Evolutionary conservation across 768 basidiomycete species (phyloP).

Genomic region (Termitomyces sp.): DNA sequence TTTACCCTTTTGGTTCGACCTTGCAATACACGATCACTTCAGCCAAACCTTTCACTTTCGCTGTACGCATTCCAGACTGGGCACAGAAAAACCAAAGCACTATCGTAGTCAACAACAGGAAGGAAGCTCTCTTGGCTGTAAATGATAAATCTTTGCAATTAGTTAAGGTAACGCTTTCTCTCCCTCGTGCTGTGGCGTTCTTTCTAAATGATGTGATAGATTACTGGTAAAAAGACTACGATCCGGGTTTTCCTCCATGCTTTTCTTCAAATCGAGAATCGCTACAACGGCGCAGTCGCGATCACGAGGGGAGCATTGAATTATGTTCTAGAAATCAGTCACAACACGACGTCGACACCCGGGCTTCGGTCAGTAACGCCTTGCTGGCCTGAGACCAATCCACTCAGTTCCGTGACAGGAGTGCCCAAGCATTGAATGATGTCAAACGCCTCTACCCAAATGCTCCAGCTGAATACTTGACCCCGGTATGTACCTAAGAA

Average conservation of each 20-base stretch:
- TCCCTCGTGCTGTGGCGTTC: not conserved
- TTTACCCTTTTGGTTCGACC: constrained; percentile 37
- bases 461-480: constrained; percentile 31
- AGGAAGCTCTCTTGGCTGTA: constrained; percentile 17
- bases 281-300: constrained; percentile 27
- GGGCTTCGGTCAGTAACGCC: constrained; percentile 25
- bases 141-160: constrained; percentile 29
- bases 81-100: constrained; percentile 32
- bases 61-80: constrained; percentile 36
- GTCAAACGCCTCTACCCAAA: constrained; percentile 32
- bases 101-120: constrained; percentile 26
- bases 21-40: constrained; percentile 34
- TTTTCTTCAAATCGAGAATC: constrained; percentile 30
- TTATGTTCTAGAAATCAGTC: constrained; percentile 33
- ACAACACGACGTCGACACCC: constrained; percentile 30
- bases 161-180: constrained; percentile 19
- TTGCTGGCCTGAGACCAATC: not conserved
- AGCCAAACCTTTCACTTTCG: constrained; percentile 28
- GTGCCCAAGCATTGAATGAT: constrained; percentile 32
- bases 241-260: constrained; percentile 28
- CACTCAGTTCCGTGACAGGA: constrained; percentile 19
- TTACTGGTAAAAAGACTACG: constrained; percentile 25
- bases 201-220: constrained; percentile 7
- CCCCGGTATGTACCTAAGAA: constrained; percentile 24
- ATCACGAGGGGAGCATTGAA: constrained; percentile 29